These are phyloP conservation scores for Phytophthora chlamydospora DNA, from an alignment of 352 stramenopile species.

Conservation along the genomic window DNA sequence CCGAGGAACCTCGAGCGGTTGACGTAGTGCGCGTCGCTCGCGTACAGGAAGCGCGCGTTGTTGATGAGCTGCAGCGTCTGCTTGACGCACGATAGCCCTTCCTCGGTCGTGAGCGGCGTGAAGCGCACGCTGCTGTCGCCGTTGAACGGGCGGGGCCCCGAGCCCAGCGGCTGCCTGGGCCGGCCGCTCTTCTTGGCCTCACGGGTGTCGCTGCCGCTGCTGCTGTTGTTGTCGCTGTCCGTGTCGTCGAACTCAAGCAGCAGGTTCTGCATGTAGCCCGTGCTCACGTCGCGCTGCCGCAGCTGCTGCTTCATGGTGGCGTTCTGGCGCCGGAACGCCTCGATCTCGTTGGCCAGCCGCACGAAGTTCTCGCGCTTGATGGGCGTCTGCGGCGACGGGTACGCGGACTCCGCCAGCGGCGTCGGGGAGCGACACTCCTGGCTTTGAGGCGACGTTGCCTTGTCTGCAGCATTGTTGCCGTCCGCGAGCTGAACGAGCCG, in stretches of 20 bases:
- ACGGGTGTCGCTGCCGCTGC: conserved; percentile 17
- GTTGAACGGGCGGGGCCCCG: conserved; percentile 25
- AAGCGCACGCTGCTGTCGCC: conserved; percentile 35
- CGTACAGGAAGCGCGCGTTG: conserved; percentile 41
- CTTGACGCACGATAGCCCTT: conserved; percentile 31
- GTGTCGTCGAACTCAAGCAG: conserved; percentile 48
- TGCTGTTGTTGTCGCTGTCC: conserved; percentile 26
- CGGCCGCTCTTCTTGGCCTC: not conserved
- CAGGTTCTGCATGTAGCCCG: conserved; percentile 61
- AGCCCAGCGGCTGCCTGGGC: conserved; percentile 15
- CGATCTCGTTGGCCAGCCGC: conserved; percentile 49
- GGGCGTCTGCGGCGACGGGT: conserved; percentile 13
- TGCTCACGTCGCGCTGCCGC: conserved; percentile 53
- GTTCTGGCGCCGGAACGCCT: conserved; percentile 52
- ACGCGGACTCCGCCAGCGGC: conserved; percentile 1
- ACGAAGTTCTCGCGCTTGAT: conserved; percentile 47
- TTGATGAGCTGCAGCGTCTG: conserved; percentile 42
- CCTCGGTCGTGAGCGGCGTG: conserved; percentile 44
- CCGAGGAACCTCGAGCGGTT: conserved; percentile 50
- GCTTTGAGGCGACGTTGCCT: conserved; percentile 5
- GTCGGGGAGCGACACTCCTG: conserved; percentile 14
- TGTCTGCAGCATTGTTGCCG: not conserved
- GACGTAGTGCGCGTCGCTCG: conserved; percentile 31
- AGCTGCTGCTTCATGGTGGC: conserved; percentile 46
- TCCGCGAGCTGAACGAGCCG: conserved; percentile 34